phyloP scores from a whole-genome alignment of 2,329 filamentous ascomycete species.

The Fusarium sp. region DNA sequence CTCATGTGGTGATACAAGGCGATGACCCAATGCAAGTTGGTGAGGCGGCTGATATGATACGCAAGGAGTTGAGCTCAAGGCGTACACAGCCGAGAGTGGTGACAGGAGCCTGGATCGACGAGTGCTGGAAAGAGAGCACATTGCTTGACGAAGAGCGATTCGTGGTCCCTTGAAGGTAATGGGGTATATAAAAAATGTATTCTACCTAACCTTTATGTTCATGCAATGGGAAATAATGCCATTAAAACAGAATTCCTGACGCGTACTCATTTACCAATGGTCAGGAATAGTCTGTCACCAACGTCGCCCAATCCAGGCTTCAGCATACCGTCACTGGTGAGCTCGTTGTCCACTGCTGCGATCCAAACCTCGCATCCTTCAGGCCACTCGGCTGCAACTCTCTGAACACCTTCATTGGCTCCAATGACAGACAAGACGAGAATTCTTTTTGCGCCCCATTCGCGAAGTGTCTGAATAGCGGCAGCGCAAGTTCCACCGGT shows the following conservation, averaged over 20 bases:
- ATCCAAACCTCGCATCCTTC: slow-evolving; percentile 84
- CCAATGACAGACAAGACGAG: slow-evolving; percentile 82
- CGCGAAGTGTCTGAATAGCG: slow-evolving; percentile 86
- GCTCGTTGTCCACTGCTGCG: slow-evolving; percentile 79
- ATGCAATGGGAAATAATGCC: slow-evolving; percentile 21
- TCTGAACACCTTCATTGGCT: slow-evolving; percentile 75
- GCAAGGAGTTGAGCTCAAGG: slow-evolving; percentile 59
- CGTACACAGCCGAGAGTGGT: slow-evolving; percentile 76
- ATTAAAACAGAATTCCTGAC: slow-evolving; percentile 1
- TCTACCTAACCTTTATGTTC: slow-evolving; percentile 38
- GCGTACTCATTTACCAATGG: slow-evolving; percentile 78
- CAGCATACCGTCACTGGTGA: slow-evolving; percentile 88
- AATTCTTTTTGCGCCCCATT: slow-evolving; percentile 91
- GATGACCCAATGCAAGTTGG: slow-evolving; percentile 55
- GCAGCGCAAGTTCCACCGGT: slow-evolving; percentile 91
- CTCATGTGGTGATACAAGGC: slow-evolving; percentile 75
- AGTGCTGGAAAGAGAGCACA: slow-evolving; percentile 84
- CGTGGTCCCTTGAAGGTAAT: slow-evolving; percentile 45
- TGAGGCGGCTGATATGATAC: slow-evolving; percentile 58
- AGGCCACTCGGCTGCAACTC: slow-evolving; percentile 81
- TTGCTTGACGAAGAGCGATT: slow-evolving; percentile 82
- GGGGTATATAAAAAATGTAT: slow-evolving; percentile 36
- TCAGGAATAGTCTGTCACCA: slow-evolving; percentile 89
- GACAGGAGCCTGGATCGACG: slow-evolving; percentile 76
- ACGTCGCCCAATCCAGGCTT: slow-evolving; percentile 91